Base-by-base conservation (phyloP, 306 rosid genomes). In the Fragaria iinumae region DNA sequence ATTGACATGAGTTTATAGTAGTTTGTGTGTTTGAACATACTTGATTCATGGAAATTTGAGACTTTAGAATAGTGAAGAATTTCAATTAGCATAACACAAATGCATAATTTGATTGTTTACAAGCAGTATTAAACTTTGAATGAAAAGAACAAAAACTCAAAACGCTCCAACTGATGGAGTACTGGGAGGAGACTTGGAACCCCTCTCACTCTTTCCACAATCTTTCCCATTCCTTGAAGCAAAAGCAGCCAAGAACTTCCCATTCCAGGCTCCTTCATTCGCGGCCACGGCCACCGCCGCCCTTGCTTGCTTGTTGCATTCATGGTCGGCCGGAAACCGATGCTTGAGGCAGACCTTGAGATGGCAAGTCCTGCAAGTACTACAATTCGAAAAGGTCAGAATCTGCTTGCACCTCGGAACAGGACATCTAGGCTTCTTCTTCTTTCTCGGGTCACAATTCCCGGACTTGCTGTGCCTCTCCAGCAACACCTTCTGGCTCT, bases 241-340 rank as follows among this genome's bases (percentile, higher is more conserved):
- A 77, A 90, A 71, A 79, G 92, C 89, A 55, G 77, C 85, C 88
- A 90, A 44, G 78, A 90, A 90, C 74, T 77, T 79, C 11, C 86
- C 87, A 16, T 80, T 90, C 97, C 91, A 89, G 25, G 59, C 14
- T 7, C 39, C 66, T 6, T 80, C 79, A 14, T 72, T 62, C 17
- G 45, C 73, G 2, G 50, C 45, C 10, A 14, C 39, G 0, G 69
- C 23, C 25, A 7, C 45, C 0, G 45, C 48, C 1, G 45, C 48
- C 2, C 80, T 20, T 43, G 48, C 56, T 67, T 5, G 72, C 68
- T 72, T 59, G 65, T 11, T 16, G 77, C 97, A 95, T 34, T 80
- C 83, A 67, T 95, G 99, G 38, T 92, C 97, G 4, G 90, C 93
- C 23, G 97, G 87, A 67, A 95, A 92, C 4, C 97, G 91, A 72